Evolutionary conservation across 202 grass and related monocot genomes (phyloP), one percentile per base, ranked within the genome.

Genomic region (Bolboschoenoplectus hybrid): DNA sequence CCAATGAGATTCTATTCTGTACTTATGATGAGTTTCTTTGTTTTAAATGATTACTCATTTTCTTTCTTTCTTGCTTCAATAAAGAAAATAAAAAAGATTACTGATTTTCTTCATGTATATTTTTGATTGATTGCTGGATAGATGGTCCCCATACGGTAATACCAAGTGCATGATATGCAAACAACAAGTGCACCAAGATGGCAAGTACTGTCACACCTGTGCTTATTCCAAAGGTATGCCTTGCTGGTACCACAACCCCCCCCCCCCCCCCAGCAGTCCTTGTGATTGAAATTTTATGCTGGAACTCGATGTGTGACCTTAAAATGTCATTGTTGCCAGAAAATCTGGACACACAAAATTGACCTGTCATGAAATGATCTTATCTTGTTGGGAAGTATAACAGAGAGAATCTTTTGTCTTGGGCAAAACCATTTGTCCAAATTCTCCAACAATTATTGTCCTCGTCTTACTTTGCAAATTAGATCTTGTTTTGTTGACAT

Each of bases 151-250:
- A n/a, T 99, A 99, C 62, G 97, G 97, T 83, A 96, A 84, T 73
- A 94, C 93, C 5, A 96, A 99, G 86, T 99, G 93, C 51, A 82
- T 91, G 65, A 96, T 99, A 51, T 99, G 97, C 85, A 99, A 99
- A 87, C 97, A 99, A 47, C 93, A 99, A 87, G 93, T 99, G 6
- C 97, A 99, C 80, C 97, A 99, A 85, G 97, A 99, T 1, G 97
- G 89, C 35, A 99, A 96, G 68, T 99, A 99, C 80, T 99, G 97
- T 82, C 97, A 99, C 82, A 99, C 97, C 39, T 99, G 97, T 72
- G 93, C 97, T 67, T 99, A 96, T 74, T 99, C 97, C 6, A 99
- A 99, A 94, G 97, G 97, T 85, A 87, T 83, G 79, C 16, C 38
- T 86, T 63, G 2, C 17, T 9, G 36, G 38, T 41, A 19, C 39